Evolutionary conservation across 2,329 filamentous ascomycete genomes (phyloP).

Genomic region (Chaetomiaceae sp.): DNA sequence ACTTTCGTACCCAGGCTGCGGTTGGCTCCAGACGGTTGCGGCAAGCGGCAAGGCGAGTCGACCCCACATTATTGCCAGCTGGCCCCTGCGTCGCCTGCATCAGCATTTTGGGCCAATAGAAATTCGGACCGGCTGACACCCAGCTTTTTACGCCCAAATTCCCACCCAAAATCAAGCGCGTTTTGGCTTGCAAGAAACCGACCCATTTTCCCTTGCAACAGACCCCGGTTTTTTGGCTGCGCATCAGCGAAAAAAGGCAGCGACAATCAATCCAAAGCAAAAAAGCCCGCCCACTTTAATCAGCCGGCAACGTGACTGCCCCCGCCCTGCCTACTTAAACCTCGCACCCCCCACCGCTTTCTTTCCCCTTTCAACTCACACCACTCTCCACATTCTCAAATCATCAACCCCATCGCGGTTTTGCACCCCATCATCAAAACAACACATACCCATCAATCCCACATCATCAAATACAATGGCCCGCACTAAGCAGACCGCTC

Average conservation of each 20-base stretch:
- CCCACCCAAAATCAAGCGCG: constrained; percentile 22
- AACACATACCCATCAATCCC: constrained; percentile 24
- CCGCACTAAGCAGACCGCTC: constrained; percentile 63
- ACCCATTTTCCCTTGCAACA: constrained; percentile 26
- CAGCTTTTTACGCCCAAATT: constrained; percentile 20
- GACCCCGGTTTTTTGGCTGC: constrained; percentile 25
- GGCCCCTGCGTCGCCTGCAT: constrained; percentile 20
- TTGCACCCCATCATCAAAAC: constrained; percentile 27
- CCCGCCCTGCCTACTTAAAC: constrained; percentile 35
- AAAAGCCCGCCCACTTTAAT: constrained; percentile 28
- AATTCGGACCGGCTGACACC: constrained; percentile 18
- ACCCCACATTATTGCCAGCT: constrained; percentile 17
- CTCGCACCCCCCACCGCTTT: constrained; percentile 40
- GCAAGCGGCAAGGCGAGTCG: constrained; percentile 7
- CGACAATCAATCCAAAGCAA: constrained; percentile 24
- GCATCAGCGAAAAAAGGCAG: constrained; percentile 26
- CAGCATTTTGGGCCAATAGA: constrained; percentile 29
- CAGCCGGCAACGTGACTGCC: constrained; percentile 32
- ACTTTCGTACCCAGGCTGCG: constrained; percentile 15
- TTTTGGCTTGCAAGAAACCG: constrained; percentile 25
- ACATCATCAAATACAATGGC: constrained; percentile 46
- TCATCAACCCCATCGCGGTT: constrained; percentile 30
- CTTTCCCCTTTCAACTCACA: constrained; percentile 36
- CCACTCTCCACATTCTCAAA: constrained; percentile 29
- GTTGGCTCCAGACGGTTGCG: constrained; percentile 15